phyloP scores from a whole-genome alignment of 768 basidiomycete species.

The Leccinum disarticulatum region DNA sequence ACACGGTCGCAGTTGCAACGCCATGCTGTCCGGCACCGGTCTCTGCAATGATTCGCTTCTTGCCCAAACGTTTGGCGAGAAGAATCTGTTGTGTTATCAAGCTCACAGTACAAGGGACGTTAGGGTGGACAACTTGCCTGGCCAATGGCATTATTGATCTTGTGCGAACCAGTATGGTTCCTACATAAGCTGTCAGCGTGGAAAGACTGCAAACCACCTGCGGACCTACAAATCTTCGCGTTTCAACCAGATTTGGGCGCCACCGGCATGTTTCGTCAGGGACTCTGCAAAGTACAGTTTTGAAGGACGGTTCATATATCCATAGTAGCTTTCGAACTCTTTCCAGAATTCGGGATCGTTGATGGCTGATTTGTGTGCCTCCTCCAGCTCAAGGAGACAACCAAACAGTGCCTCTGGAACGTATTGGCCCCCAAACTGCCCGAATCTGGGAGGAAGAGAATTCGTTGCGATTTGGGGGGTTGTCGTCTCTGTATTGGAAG shows the following conservation, averaged over 20 bases:
- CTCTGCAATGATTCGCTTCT: constrained; percentile 97
- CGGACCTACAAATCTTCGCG: constrained; percentile 79
- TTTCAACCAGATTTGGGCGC: constrained; percentile 97
- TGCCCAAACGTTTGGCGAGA: constrained; percentile 90
- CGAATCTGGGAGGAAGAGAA: constrained; percentile 81
- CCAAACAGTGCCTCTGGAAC: constrained; percentile 97
- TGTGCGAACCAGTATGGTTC: constrained; percentile 98
- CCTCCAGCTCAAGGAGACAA: constrained; percentile 86
- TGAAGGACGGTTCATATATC: constrained; percentile 94
- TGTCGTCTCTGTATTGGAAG: constrained; percentile 9
- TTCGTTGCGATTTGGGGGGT: constrained; percentile 36
- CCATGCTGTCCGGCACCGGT: constrained; percentile 99
- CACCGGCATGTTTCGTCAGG: constrained; percentile 85
- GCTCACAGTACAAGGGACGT: not conserved
- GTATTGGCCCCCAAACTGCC: constrained; percentile 95
- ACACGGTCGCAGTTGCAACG: constrained; percentile 97
- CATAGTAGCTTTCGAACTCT: constrained; percentile 84
- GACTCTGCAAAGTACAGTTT: constrained; percentile 90
- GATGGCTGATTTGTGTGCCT: constrained; percentile 84
- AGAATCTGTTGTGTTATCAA: constrained; percentile 61
- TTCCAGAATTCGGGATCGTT: constrained; percentile 90
- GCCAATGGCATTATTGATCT: constrained; percentile 98
- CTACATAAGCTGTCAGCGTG: constrained; percentile 37
- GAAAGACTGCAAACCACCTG: not conserved
- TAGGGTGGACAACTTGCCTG: constrained; percentile 52